A percentile compares a stretch with the other conserved stretches of the same genome.
These are phyloP conservation scores for Linnemannia hyalina DNA, from an alignment of 192 early-diverging fungal species.

Conservation along the genomic window DNA sequence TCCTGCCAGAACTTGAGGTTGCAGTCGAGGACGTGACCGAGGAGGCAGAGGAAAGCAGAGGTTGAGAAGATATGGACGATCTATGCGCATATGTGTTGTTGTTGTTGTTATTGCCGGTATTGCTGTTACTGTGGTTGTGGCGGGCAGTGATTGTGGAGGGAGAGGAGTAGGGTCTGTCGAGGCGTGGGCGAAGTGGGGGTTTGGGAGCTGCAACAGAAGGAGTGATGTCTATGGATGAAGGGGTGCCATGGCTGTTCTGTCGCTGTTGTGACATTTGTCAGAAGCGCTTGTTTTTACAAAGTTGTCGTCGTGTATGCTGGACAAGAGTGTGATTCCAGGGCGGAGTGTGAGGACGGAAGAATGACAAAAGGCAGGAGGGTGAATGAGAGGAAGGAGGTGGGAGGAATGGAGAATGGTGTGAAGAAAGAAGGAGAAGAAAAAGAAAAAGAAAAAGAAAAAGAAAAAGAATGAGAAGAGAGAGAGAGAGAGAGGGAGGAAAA, in stretches of 20 bases:
- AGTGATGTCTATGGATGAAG: background rate
- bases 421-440: background rate
- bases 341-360: background rate
- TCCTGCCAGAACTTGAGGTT: background rate
- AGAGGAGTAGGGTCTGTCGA: conserved; percentile 6
- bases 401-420: background rate
- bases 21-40: conserved; percentile 10
- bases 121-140: background rate
- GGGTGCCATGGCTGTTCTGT: conserved; percentile 5
- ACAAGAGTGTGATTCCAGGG: background rate
- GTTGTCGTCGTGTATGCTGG: background rate
- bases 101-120: background rate
- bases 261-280: conserved; percentile 2
- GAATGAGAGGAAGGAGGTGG: background rate
- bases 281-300: background rate
- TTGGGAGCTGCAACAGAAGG: background rate
- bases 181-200: background rate
- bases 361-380: background rate
- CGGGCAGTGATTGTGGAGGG: background rate
- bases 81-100: background rate
- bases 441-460: background rate
- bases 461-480: background rate
- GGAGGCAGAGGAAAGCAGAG: conserved; percentile 6
- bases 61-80: background rate
- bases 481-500: background rate